Conservation (phyloP, 768 basidiomycete genomes). For the Russula virescens region DNA sequence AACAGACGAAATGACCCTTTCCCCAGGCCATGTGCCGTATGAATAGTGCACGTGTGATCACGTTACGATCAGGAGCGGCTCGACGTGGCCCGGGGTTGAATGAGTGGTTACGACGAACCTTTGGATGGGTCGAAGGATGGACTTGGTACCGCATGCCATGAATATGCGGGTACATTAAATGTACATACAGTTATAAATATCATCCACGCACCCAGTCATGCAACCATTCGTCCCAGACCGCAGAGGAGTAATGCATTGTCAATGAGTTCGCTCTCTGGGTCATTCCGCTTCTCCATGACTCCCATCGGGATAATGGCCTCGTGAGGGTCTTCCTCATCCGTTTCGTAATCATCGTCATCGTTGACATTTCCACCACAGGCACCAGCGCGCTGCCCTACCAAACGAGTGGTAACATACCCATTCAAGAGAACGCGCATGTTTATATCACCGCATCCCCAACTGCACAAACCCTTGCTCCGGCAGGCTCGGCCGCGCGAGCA, state of each 20-base stretch:
- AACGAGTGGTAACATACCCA: conserved; percentile 36
- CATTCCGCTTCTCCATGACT: conserved; percentile 17
- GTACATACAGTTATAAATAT: conserved; percentile 19
- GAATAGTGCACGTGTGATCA: no score
- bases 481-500: conserved; percentile 19
- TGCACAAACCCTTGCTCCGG: conserved; percentile 30
- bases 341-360: conserved; percentile 39
- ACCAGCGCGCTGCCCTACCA: conserved; percentile 37
- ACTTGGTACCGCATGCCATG: conserved; percentile 1
- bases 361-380: conserved; percentile 27
- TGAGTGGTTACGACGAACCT: no score
- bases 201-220: conserved; percentile 38
- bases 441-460: conserved; percentile 24
- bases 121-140: conserved; percentile 52
- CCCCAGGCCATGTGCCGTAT: no score
- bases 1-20: no score
- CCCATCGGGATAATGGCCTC: conserved; percentile 59
- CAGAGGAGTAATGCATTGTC: conserved; percentile 15
- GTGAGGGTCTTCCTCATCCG: conserved; percentile 54
- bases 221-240: conserved; percentile 28
- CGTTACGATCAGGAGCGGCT: no score
- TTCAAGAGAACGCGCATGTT: conserved; percentile 30
- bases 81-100: no score
- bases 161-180: conserved; percentile 19
- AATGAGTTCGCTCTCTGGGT: conserved; percentile 14